Conservation (phyloP, 208 protist species). For the Wallacemonas sp. region DNA sequence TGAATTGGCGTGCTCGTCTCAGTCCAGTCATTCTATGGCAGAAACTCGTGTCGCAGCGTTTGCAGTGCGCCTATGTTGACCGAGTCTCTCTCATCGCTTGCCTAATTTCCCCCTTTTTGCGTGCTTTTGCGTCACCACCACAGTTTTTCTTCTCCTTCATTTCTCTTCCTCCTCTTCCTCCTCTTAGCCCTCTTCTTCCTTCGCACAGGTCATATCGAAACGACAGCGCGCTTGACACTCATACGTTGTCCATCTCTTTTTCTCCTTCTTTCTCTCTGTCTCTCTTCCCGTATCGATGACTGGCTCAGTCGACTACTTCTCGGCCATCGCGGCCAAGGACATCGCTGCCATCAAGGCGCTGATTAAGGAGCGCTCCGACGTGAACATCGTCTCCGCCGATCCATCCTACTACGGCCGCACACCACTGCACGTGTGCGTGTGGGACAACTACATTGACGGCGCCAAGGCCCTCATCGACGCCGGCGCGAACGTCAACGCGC, state of each 20-base stretch:
- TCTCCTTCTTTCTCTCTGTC: conserved; percentile 11
- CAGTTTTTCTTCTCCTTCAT: background rate
- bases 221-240: background rate
- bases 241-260: background rate
- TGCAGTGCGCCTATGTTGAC: too few relatives aligned
- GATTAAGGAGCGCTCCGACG: conserved; percentile 30
- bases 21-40: too few relatives aligned
- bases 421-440: conserved; percentile 54
- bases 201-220: too few relatives aligned
- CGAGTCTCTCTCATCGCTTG: too few relatives aligned
- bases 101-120: too few relatives aligned
- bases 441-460: conserved; percentile 43
- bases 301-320: conserved; percentile 31
- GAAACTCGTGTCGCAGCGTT: too few relatives aligned
- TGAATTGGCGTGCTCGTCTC: too few relatives aligned
- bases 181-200: too few relatives aligned
- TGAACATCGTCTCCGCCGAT: conserved; percentile 30
- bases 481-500: conserved; percentile 51
- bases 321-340: conserved; percentile 33
- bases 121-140: too few relatives aligned
- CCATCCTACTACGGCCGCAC: conserved; percentile 38
- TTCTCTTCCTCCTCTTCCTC: background rate
- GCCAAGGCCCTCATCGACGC: conserved; percentile 46
- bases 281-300: background rate
- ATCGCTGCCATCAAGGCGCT: conserved; percentile 27